Evolutionary conservation across 1,284 basidiomycete genomes (phyloP), one percentile per base, ranked within the genome.

Genomic region (Malassezia sp.): DNA sequence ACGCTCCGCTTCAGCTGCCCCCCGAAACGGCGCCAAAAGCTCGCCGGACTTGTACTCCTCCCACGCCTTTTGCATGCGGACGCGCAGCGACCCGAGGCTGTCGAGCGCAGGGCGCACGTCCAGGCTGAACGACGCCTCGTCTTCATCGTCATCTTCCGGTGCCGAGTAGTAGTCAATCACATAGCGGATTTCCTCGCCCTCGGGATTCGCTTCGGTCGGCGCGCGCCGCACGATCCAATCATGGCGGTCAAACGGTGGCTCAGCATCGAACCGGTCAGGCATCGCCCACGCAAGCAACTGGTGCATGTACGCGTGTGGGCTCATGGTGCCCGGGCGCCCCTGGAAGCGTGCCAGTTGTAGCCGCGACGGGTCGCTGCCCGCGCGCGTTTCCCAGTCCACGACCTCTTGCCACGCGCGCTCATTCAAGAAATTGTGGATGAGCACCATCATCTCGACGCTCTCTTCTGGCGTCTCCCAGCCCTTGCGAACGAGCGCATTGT

Each of bases 401-500:
- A 99, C 90, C 73, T 97, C 87, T 49, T 81, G 74, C 93, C 93
- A 99, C 5, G 91, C 93, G 63, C 82, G 78, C 73, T 97, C 93
- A 64, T 99, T 97, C 71, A 97, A 72, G 61, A 90, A 96, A 70
- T 99, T 99, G 72, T 99, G 93, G 29, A 97, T 95, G 45, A 88
- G 81, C 29, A 97, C 93, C 85, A 99, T 95, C 36, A 81, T 87
- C 70, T 91, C 89, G 31, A 97, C 80, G 70, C 88, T 83, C 66
- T 96, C 88, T 72, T 93, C 90, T 0, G 89, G 88, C 3, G 93
- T 93, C 72, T 93, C 89, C 86, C 85, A 90, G 1, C 93, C 93
- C 70, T 99, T 99, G 56, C 90, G 76, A 12, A 87, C 85, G 6
- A 99, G 78, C 0, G 93, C 93, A 70, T 96, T 96, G 73, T 97